Evolutionary conservation across 2,329 filamentous ascomycete genomes (phyloP).

Genomic region (Fusarium humuli): DNA sequence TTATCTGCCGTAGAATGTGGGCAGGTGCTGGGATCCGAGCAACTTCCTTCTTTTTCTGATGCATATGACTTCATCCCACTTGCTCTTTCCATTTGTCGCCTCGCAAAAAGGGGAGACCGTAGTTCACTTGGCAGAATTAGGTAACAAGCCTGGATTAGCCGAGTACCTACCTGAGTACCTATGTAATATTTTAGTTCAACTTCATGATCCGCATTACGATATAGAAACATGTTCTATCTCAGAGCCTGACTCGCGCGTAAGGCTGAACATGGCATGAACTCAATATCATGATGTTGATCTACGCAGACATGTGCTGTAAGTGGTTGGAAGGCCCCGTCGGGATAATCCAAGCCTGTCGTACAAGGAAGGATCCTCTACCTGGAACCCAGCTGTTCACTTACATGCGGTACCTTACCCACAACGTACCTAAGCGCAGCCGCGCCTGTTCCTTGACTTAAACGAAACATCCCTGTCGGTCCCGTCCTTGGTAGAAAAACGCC

Average conservation of each 20-base stretch:
- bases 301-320: neutral
- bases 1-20: neutral
- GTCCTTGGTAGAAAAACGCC: conserved; percentile 21
- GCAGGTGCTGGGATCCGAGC: conserved; percentile 2
- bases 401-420: conserved; percentile 7
- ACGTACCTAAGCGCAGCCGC: conserved; percentile 11
- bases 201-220: conserved; percentile 5
- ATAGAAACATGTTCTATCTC: neutral
- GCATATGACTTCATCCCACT: neutral
- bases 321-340: too few species aligned
- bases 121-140: neutral
- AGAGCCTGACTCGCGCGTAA: conserved; percentile 17
- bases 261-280: conserved; percentile 10
- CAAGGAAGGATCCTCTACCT: neutral
- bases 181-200: conserved; percentile 7
- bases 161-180: too few species aligned
- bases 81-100: neutral
- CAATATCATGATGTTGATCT: neutral
- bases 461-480: conserved; percentile 1
- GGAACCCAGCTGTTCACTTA: neutral
- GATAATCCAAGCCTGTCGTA: neutral
- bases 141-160: neutral
- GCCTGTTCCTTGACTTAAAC: neutral
- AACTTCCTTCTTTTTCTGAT: neutral
- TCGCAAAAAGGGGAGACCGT: neutral